Evolutionary conservation across 495 filamentous ascomycete genomes (phyloP), one percentile per base, ranked within the genome.

Genomic region (Aspergillus biplanus): DNA sequence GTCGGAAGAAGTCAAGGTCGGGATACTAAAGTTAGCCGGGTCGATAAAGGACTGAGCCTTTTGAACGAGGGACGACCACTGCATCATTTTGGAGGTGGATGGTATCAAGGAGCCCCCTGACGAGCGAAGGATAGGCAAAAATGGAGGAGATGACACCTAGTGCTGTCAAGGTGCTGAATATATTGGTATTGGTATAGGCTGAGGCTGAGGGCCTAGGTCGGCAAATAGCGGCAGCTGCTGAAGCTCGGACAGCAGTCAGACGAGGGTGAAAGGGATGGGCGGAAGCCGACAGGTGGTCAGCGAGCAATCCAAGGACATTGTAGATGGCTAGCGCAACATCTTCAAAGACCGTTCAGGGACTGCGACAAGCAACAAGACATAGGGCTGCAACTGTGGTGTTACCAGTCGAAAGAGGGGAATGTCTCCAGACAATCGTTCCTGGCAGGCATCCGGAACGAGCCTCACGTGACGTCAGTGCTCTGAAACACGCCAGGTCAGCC

Each of bases 31-130:
- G 75, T 89, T 88, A 66, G 86, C 86, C 49, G 89, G 89, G 78
- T 95, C 93, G 80, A 99, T 95, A 77, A 97, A 83, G 72, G 93
- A 92, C 78, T 93, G 89, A 59, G 95, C 95, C 82, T 93, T 97
- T 78, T 97, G 92, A 65, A 98, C 90, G 73, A 99, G 88, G 73
- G 87, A 90, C 63, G 87, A 88, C 78, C 96, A 83, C 75, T 88
- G 90, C 77, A 91, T 89, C 89, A 91, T 92, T 72, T 58, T 76
- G 70, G 57, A 44, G 37, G 15, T 33, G 46, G 16, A 16, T 27
- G 27, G 57, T 31, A 7, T 39, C 27, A 21, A 27, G 27, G 53
- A 42, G 13, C 21, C 32, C 33, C 46, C 13, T 3, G 56, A 53
- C 33, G 27, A 47, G 21, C 13, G 34, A 56, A 61, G 46, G 44